phyloP scores from a whole-genome alignment of 371 early-diverging fungal genomes.

The Capniomyces stellatus region DNA sequence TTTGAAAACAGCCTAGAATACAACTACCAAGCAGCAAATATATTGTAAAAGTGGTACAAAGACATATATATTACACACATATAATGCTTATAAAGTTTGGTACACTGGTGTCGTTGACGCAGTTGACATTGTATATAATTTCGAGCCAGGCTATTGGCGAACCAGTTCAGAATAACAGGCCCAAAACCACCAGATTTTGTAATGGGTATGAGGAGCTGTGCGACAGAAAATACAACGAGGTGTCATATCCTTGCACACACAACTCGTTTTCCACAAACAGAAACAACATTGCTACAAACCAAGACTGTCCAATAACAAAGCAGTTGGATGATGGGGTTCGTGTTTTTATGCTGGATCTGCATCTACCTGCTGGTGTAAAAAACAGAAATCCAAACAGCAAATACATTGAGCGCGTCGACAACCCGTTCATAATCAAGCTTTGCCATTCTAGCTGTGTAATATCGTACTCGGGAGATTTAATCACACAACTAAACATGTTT shows the following conservation, averaged over 20 bases:
- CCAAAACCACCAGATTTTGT: conserved; percentile 22
- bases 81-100: too few relatives aligned
- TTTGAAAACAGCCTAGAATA: too few relatives aligned
- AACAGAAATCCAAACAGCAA: not conserved
- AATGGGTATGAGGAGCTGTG: conserved; percentile 55
- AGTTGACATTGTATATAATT: too few relatives aligned
- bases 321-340: conserved; percentile 54
- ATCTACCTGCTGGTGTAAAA: too few relatives aligned
- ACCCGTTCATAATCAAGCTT: conserved; percentile 30
- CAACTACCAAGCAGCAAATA: too few relatives aligned
- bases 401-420: not conserved
- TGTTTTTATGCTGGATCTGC: conserved; percentile 41
- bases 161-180: too few relatives aligned
- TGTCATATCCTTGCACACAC: conserved; percentile 45
- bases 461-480: conserved; percentile 36
- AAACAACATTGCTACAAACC: conserved; percentile 40
- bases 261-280: conserved; percentile 39
- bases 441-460: conserved; percentile 45
- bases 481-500: conserved; percentile 27
- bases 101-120: too few relatives aligned
- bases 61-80: too few relatives aligned
- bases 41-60: too few relatives aligned
- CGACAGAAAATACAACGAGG: conserved; percentile 28
- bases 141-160: too few relatives aligned
- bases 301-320: conserved; percentile 31